These are phyloP conservation scores for Metschnikowia lachancei DNA, from an alignment of 805 yeast genomes.

Conservation along the genomic window DNA sequence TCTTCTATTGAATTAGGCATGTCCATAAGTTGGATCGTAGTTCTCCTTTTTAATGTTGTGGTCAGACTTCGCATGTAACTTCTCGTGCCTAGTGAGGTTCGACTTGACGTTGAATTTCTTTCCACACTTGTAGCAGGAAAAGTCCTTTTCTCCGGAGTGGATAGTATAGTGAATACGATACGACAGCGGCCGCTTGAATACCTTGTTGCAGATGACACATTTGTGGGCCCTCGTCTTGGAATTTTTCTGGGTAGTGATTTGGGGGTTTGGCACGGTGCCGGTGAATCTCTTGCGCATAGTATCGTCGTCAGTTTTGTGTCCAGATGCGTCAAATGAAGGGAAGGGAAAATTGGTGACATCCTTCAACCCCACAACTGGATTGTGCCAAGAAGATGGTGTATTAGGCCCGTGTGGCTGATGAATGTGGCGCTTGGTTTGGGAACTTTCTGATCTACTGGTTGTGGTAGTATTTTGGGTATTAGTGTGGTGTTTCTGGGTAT, in stretches of 20 bases:
- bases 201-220: slow-evolving; percentile 63
- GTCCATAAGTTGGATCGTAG: too few species aligned
- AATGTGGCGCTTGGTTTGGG: too few species aligned
- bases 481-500: too few species aligned
- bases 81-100: slow-evolving; percentile 77
- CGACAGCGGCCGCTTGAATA: slow-evolving; percentile 80
- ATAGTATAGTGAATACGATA: slow-evolving; percentile 75
- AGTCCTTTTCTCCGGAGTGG: slow-evolving; percentile 49
- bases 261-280: neutral
- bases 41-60: too few species aligned
- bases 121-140: slow-evolving; percentile 52
- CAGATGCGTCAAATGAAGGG: neutral
- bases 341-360: slow-evolving; percentile 5
- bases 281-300: neutral
- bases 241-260: neutral
- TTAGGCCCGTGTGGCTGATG: too few species aligned
- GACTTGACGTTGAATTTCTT: slow-evolving; percentile 72
- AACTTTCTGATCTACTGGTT: too few species aligned
- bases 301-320: neutral
- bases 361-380: neutral
- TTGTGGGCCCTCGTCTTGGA: slow-evolving; percentile 8
- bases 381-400: too few species aligned
- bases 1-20: too few species aligned
- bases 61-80: slow-evolving; percentile 45
- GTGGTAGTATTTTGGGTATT: too few species aligned